Conservation (phyloP, 192 early-diverging fungal genomes). For the Linnemannia hyalina region DNA sequence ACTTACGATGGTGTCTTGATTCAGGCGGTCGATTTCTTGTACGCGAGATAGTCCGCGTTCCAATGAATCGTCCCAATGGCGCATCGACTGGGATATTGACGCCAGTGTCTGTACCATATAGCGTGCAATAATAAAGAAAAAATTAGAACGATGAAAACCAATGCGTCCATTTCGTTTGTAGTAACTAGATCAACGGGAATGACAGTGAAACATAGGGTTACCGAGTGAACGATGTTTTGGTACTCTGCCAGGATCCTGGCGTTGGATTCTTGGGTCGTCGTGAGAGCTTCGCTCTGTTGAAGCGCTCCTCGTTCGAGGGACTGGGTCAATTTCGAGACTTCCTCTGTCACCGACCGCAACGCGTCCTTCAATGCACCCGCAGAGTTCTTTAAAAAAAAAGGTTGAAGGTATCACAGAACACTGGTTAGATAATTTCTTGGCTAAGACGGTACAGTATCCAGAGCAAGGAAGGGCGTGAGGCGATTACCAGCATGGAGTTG, state of each 20-base stretch:
- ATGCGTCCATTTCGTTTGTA: not conserved
- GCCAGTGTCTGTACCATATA: not conserved
- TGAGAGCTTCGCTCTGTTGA: slow-evolving; percentile 21
- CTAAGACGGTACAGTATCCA: too few relatives aligned
- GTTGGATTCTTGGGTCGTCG: slow-evolving; percentile 8
- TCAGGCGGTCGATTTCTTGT: slow-evolving; percentile 4
- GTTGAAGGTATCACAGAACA: not conserved
- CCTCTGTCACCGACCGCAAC: not conserved
- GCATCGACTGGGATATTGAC: slow-evolving; percentile 3
- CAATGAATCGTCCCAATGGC: slow-evolving; percentile 6
- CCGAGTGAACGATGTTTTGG: slow-evolving; percentile 1
- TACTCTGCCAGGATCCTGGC: not conserved
- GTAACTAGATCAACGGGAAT: not conserved
- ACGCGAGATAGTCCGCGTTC: not conserved
- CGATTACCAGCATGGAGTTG: slow-evolving; percentile 23
- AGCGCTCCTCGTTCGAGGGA: not conserved
- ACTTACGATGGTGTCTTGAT: slow-evolving; percentile 10
- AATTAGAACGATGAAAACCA: not conserved
- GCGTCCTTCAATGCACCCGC: slow-evolving; percentile 3
- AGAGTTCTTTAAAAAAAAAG: not conserved
- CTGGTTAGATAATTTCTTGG: too few relatives aligned
- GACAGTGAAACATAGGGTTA: not conserved
- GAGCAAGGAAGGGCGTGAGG: not conserved
- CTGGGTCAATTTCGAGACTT: not conserved
- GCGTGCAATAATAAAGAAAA: not conserved